phyloP scores from a whole-genome alignment of 495 filamentous ascomycete genomes.

The Hyphodiscus hymeniophilus region DNA sequence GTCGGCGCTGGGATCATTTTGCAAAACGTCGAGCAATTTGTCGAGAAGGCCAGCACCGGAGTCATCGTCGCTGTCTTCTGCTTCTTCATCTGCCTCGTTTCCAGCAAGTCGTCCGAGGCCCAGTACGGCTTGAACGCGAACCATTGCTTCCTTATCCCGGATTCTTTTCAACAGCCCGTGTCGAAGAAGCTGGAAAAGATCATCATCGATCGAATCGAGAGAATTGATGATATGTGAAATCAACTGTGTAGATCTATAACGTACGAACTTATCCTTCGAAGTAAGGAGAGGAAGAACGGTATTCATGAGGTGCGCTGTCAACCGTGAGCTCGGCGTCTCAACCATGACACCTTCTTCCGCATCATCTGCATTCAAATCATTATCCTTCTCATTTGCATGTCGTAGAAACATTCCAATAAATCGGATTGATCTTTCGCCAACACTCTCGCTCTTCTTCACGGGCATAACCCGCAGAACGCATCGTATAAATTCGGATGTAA shows the following conservation, averaged over 20 bases:
- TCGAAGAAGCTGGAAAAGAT: slow-evolving; percentile 73
- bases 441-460: slow-evolving; percentile 87
- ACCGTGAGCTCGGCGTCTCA: slow-evolving; percentile 74
- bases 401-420: slow-evolving; percentile 82
- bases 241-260: slow-evolving; percentile 85
- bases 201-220: slow-evolving; percentile 81
- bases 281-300: slow-evolving; percentile 60
- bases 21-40: slow-evolving; percentile 82
- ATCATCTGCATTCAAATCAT: slow-evolving; percentile 38
- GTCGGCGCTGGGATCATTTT: slow-evolving; percentile 91
- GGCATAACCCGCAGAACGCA: slow-evolving; percentile 74
- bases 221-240: slow-evolving; percentile 83
- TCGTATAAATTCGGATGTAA: slow-evolving; percentile 74
- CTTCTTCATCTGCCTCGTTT: slow-evolving; percentile 68
- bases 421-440: slow-evolving; percentile 74
- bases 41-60: slow-evolving; percentile 55
- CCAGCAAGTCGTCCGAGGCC: slow-evolving; percentile 77
- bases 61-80: slow-evolving; percentile 56
- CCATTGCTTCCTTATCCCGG: slow-evolving; percentile 84
- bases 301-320: slow-evolving; percentile 62
- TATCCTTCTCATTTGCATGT: slow-evolving; percentile 77
- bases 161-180: slow-evolving; percentile 73
- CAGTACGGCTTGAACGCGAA: slow-evolving; percentile 89
- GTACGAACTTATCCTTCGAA: slow-evolving; percentile 84
- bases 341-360: slow-evolving; percentile 52